phyloP scores from a whole-genome alignment of 2,329 filamentous ascomycete genomes.

The Blastomyces gilchristii region DNA sequence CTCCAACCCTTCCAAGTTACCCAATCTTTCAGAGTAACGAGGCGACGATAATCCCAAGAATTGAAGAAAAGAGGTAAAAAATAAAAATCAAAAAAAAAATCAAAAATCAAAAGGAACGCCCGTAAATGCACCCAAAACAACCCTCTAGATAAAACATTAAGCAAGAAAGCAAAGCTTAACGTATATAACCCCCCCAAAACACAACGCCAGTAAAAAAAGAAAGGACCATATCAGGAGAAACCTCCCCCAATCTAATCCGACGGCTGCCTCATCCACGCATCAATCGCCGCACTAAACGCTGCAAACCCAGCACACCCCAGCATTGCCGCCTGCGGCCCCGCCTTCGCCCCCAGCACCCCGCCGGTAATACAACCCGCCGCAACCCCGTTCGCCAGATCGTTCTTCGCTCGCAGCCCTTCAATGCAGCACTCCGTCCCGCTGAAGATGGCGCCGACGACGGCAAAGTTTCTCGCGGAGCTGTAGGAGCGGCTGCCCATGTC shows the following conservation, averaged over 20 bases:
- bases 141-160: neutral
- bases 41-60: no score
- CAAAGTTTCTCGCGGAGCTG: conserved; percentile 87
- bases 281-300: conserved; percentile 83
- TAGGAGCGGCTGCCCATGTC: conserved; percentile 85
- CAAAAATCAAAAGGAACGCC: conserved; percentile 5
- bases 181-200: conserved; percentile 5
- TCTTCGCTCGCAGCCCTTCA: conserved; percentile 81
- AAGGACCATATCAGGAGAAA: no score
- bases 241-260: conserved; percentile 35
- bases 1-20: neutral
- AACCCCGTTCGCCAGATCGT: conserved; percentile 81
- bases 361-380: conserved; percentile 85
- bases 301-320: conserved; percentile 90
- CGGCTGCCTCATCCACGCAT: conserved; percentile 78
- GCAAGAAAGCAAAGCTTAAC: neutral
- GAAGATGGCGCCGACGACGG: conserved; percentile 83
- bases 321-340: conserved; percentile 77
- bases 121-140: conserved; percentile 11
- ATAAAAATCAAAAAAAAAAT: neutral
- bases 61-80: no score
- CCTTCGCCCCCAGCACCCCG: conserved; percentile 73
- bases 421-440: conserved; percentile 91
- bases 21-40: neutral
- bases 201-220: neutral